Conservation (phyloP, 1,284 basidiomycete species). For the Puccinia brachypodii region DNA sequence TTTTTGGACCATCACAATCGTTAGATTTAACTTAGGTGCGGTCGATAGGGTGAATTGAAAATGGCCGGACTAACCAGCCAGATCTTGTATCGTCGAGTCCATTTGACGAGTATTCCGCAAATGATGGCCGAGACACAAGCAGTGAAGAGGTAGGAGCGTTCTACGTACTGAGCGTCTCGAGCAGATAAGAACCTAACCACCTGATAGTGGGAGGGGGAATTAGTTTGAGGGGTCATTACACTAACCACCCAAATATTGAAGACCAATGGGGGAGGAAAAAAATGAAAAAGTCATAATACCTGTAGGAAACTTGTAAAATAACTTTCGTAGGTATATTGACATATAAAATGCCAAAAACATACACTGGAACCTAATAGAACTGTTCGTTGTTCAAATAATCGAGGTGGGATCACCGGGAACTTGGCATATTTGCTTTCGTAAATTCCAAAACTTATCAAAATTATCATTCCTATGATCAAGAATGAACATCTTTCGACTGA, state of each 20-base stretch:
- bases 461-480: constrained; percentile 50
- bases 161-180: constrained; percentile 54
- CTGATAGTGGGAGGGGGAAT: too few relatives aligned
- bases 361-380: constrained; percentile 52
- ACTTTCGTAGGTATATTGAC: constrained; percentile 48
- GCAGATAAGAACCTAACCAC: constrained; percentile 54
- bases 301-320: constrained; percentile 32
- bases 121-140: constrained; percentile 53
- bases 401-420: constrained; percentile 53
- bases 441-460: constrained; percentile 52
- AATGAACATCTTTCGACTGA: constrained; percentile 36
- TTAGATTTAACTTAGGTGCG: not conserved
- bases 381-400: constrained; percentile 53
- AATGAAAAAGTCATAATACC: not conserved
- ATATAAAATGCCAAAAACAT: constrained; percentile 55
- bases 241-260: constrained; percentile 49
- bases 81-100: constrained; percentile 54
- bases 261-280: constrained; percentile 52
- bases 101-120: constrained; percentile 52
- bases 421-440: constrained; percentile 52
- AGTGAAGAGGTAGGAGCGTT: constrained; percentile 54
- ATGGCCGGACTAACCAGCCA: constrained; percentile 50
- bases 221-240: too few relatives aligned
- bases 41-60: not conserved
- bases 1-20: not conserved